Conservation (phyloP, 2,329 filamentous ascomycete genomes). For the Botryosphaeria dothidea region DNA sequence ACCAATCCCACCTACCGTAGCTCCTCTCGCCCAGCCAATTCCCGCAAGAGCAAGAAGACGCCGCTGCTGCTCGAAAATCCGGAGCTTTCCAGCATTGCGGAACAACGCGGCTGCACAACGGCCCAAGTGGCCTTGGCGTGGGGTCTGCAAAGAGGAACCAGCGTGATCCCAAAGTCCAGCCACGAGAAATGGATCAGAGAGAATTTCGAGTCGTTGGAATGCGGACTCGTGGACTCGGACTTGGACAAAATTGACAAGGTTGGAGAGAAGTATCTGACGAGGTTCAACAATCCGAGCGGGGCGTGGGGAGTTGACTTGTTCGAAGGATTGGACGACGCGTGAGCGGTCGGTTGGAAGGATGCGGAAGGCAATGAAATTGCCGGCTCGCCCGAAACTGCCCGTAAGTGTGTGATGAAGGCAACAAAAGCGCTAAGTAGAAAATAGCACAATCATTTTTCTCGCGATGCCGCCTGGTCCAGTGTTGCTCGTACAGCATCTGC, state of each 20-base stretch:
- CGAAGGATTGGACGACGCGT: conserved; percentile 41
- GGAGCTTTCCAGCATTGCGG: conserved; percentile 42
- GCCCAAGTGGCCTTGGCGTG: conserved; percentile 52
- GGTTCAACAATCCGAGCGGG: conserved; percentile 44
- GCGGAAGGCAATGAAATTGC: background rate
- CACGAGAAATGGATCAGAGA: conserved; percentile 45
- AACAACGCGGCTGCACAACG: conserved; percentile 42
- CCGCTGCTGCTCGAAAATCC: conserved; percentile 44
- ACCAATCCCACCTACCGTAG: conserved; percentile 49
- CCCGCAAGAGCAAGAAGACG: conserved; percentile 22
- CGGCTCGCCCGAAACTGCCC: background rate
- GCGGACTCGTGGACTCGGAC: conserved; percentile 42
- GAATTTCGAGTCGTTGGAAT: conserved; percentile 41
- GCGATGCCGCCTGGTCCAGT: background rate
- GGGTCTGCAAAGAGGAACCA: conserved; percentile 49
- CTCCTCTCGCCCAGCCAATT: conserved; percentile 19
- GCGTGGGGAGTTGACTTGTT: conserved; percentile 44
- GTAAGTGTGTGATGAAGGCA: background rate
- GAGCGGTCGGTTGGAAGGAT: background rate
- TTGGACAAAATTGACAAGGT: conserved; percentile 32
- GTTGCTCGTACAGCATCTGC: background rate
- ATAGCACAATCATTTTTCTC: background rate
- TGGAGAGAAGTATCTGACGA: conserved; percentile 33
- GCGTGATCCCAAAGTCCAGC: conserved; percentile 49
- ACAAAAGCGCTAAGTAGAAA: background rate